These are phyloP conservation scores for Aspergillus transmontanensis DNA, from an alignment of 2,329 filamentous ascomycete genomes.

Conservation along the genomic window DNA sequence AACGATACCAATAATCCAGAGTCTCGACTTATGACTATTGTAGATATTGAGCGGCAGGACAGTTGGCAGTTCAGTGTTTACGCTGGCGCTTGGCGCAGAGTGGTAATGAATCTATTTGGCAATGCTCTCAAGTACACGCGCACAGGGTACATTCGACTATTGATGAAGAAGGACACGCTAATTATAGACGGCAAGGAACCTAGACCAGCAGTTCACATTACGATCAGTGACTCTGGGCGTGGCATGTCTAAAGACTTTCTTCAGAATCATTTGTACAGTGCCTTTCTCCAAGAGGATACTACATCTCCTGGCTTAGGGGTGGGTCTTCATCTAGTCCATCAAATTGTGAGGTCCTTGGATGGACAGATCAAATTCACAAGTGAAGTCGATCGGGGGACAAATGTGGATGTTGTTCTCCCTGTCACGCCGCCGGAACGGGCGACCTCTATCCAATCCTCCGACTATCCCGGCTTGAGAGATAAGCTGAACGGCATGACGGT, in stretches of 20 bases:
- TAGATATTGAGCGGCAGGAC: constrained; percentile 7
- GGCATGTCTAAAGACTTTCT: constrained; percentile 33
- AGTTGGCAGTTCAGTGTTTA: constrained; percentile 10
- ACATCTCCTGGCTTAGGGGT: constrained; percentile 60
- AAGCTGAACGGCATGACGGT: constrained; percentile 17
- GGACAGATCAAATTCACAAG: constrained; percentile 29
- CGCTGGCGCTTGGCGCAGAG: constrained; percentile 13
- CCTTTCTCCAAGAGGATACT: constrained; percentile 62
- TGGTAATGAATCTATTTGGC: constrained; percentile 16
- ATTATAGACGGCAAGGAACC: not conserved
- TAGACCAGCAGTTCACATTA: constrained; percentile 19
- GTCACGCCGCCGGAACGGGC: constrained; percentile 8
- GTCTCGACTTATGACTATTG: constrained; percentile 2
- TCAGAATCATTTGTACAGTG: constrained; percentile 48
- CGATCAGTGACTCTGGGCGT: constrained; percentile 29
- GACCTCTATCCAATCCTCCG: not conserved
- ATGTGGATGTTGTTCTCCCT: constrained; percentile 22
- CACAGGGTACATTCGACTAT: constrained; percentile 15
- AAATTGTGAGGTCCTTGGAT: constrained; percentile 31
- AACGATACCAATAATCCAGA: not conserved
- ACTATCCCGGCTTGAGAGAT: constrained; percentile 10
- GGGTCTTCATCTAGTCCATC: constrained; percentile 60
- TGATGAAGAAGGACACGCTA: constrained; percentile 19
- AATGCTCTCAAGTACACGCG: constrained; percentile 16
- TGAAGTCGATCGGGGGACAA: constrained; percentile 26